Evolutionary conservation across 2,329 filamentous ascomycete species (phyloP), one percentile per base, ranked within the genome.

Genomic region (Colletotrichum tanaceti): DNA sequence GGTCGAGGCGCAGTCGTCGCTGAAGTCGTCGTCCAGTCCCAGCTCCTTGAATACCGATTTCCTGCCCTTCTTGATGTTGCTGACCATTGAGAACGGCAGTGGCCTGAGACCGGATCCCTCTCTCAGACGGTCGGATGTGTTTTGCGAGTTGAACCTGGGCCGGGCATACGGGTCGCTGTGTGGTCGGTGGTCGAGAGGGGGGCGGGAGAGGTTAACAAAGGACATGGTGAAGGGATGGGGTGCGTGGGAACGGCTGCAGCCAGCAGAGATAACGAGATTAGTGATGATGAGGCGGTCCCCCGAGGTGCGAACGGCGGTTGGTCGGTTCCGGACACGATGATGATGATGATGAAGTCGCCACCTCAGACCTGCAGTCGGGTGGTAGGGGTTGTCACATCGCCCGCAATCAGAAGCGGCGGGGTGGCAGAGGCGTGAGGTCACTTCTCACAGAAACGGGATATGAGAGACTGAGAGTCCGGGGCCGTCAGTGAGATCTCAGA

Each of bases 41-140:
- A 83, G 74, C 75, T 87, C 85, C 73, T 79, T 85, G 72, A 87
- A 87, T 65, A 86, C 77, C 24, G 85, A 87, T 71, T 78, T 82
- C 57, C 85, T 80, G 49, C 81, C 83, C 73, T 85, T 86, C 70
- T 77, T 79, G 55, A 86, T 82, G 65, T 82, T 85, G 72, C 78
- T 78, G 47, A 73, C 72, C 78, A 83, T 82, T 35, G 78, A 76
- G 71, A 84, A 81, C 1, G 78, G 73, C 54, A 78, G 78, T 13
- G 78, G 75, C 59, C 76, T 72, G 14, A 80, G 76, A 41, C 75
- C 74, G n/a, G 80, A 80, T 66, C 81, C 78, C 73, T 86, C 85
- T 70, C 84, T 81, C 44, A 87, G 76, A 49, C 85, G 83, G 73
- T 87, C 84, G 62, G 83, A 81, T 3, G 85, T 87, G 65, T 80